A percentile compares a stretch with the other conserved stretches of the same genome.
Conservation (phyloP, 257 asterid genomes). For the Knoxia roxburghii region DNA sequence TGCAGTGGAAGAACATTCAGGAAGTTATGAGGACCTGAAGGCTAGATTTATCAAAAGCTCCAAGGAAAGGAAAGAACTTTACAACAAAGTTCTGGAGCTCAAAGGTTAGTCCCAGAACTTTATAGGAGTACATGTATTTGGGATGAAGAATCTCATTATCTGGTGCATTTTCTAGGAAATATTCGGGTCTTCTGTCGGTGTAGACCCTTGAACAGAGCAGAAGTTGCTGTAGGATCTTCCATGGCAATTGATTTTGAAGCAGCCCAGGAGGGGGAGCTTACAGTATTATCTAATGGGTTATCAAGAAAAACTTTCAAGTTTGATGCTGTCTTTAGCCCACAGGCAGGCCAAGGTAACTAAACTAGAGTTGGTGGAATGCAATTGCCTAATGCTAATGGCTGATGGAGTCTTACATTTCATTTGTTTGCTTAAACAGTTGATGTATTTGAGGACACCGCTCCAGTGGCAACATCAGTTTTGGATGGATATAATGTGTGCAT, state of each 20-base stretch:
- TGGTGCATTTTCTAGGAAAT: slow-evolving; percentile 52
- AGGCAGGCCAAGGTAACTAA: slow-evolving; percentile 68
- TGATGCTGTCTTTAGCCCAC: slow-evolving; percentile 78
- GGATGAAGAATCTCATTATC: slow-evolving; percentile 14
- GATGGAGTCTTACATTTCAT: neutral
- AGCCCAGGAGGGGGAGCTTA: slow-evolving; percentile 82
- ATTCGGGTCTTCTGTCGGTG: slow-evolving; percentile 97
- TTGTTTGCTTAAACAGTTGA: slow-evolving; percentile 45
- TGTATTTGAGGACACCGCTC: slow-evolving; percentile 86
- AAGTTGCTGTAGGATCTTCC: slow-evolving; percentile 59
- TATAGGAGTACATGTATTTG: neutral
- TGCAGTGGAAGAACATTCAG: slow-evolving; percentile 54
- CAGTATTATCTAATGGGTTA: slow-evolving; percentile 60
- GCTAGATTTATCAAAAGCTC: slow-evolving; percentile 56
- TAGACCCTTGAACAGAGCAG: slow-evolving; percentile 78
- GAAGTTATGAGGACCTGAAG: slow-evolving; percentile 61
- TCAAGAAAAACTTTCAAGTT: slow-evolving; percentile 63
- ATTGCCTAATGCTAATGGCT: slow-evolving; percentile 4
- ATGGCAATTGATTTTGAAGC: slow-evolving; percentile 71
- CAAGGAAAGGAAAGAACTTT: slow-evolving; percentile 74
- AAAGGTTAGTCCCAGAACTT: slow-evolving; percentile 47
- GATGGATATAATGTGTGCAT: slow-evolving; percentile 92
- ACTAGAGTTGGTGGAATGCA: neutral
- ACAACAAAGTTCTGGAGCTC: slow-evolving; percentile 78
- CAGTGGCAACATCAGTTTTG: slow-evolving; percentile 79